Conservation (phyloP, 2,329 filamentous ascomycete genomes). For the Xylaria sp. region DNA sequence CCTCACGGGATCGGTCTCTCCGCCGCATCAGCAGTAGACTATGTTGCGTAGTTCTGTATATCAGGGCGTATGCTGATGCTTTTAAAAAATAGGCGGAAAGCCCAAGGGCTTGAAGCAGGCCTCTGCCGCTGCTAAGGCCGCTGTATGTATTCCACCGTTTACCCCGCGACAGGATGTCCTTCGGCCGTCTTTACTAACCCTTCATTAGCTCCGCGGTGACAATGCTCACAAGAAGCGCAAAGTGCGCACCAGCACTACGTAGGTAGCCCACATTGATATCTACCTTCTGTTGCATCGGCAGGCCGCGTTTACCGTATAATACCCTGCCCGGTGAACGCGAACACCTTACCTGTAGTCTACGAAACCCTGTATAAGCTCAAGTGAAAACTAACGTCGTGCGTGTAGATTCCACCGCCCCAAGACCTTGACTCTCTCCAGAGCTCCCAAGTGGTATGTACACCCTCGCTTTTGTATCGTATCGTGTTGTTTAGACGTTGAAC, state of each 20-base stretch:
- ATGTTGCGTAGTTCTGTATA: slow-evolving; percentile 76
- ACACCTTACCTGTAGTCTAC: not conserved
- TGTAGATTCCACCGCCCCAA: slow-evolving; percentile 90
- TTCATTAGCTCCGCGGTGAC: slow-evolving; percentile 52
- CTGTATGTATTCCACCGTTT: slow-evolving; percentile 61
- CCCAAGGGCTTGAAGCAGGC: slow-evolving; percentile 83
- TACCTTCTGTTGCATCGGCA: too few relatives aligned
- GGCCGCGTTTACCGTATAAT: too few relatives aligned
- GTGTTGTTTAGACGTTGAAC: not conserved
- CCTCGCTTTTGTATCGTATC: not conserved
- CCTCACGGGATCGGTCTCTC: slow-evolving; percentile 42
- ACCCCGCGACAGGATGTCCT: slow-evolving; percentile 76
- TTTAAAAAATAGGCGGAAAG: slow-evolving; percentile 65
- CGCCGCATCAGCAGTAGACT: slow-evolving; percentile 75
- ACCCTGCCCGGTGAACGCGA: too few relatives aligned
- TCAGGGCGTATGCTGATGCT: slow-evolving; percentile 78
- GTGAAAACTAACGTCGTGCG: slow-evolving; percentile 18
- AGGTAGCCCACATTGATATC: too few relatives aligned
- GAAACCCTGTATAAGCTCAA: not conserved
- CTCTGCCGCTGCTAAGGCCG: slow-evolving; percentile 92
- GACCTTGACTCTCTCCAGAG: slow-evolving; percentile 36
- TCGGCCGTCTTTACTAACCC: slow-evolving; percentile 19
- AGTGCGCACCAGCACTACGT: slow-evolving; percentile 86
- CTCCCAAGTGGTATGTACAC: slow-evolving; percentile 35
- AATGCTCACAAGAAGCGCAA: slow-evolving; percentile 87